phyloP scores from a whole-genome alignment of 306 rosid genomes.

The Gleditsia sinensis region DNA sequence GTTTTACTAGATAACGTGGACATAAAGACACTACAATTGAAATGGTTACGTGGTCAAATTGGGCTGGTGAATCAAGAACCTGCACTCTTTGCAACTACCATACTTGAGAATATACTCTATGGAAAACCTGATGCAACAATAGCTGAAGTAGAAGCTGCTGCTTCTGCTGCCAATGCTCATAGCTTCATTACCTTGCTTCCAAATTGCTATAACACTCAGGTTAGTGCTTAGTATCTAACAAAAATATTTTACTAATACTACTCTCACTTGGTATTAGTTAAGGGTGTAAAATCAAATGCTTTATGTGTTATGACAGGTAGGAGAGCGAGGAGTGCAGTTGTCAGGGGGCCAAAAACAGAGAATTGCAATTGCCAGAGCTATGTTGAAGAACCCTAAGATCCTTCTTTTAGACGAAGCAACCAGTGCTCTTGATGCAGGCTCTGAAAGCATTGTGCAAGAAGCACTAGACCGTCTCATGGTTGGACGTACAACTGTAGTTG shows the following conservation, averaged over 20 bases:
- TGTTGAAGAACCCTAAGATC: conserved; percentile 93
- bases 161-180: conserved; percentile 97
- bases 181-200: conserved; percentile 92
- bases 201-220: conserved; percentile 90
- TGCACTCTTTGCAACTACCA: conserved; percentile 94
- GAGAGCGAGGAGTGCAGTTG: conserved; percentile 94
- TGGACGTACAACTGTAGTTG: conserved; percentile 92
- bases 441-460: conserved; percentile 97
- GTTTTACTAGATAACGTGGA: conserved; percentile 86
- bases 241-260: neutral
- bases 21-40: conserved; percentile 77
- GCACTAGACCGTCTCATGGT: conserved; percentile 96
- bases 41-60: conserved; percentile 92
- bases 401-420: conserved; percentile 98
- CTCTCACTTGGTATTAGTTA: too few species aligned
- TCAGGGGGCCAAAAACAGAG: conserved; percentile 99
- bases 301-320: conserved; percentile 56
- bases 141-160: conserved; percentile 88
- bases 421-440: conserved; percentile 94
- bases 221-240: conserved; percentile 44
- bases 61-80: conserved; percentile 99
- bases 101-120: conserved; percentile 87
- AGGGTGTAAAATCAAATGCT: neutral
- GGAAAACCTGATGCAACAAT: conserved; percentile 89
- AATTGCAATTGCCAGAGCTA: conserved; percentile 95